A percentile compares a stretch with the other conserved stretches of the same genome.
Conservation (phyloP, 768 basidiomycete genomes). For the Mrakia blollopis region DNA sequence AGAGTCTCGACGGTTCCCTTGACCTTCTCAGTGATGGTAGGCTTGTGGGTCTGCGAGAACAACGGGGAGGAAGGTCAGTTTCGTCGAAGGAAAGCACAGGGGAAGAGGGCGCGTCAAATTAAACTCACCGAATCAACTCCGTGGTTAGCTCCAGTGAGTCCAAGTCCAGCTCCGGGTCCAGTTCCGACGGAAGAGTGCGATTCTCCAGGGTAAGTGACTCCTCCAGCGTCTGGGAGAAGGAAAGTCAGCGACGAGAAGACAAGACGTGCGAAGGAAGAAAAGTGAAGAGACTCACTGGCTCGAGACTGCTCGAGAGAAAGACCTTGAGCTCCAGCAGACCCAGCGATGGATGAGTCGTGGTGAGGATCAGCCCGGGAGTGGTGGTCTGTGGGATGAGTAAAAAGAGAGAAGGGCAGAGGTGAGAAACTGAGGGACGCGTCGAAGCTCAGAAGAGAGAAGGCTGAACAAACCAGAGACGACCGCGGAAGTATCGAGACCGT, state of each 20-base stretch:
- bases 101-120: background rate
- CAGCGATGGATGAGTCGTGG: background rate
- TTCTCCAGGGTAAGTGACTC: background rate
- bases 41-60: constrained; percentile 7
- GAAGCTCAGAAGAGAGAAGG: background rate
- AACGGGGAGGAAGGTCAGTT: background rate
- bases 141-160: background rate
- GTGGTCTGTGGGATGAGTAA: too few relatives aligned
- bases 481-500: background rate
- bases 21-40: constrained; percentile 4
- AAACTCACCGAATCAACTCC: background rate
- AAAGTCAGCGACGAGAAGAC: background rate
- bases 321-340: background rate
- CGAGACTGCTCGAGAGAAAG: background rate
- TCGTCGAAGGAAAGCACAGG: too few relatives aligned
- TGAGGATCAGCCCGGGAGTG: background rate
- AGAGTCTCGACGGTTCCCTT: constrained; percentile 1
- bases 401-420: background rate
- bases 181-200: background rate
- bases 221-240: background rate
- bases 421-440: background rate
- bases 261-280: too few relatives aligned
- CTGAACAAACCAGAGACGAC: background rate
- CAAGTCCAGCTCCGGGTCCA: background rate
- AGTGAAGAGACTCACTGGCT: background rate